Percentiles rank a stretch among this genome's conserved stretches.
phyloP scores from a whole-genome alignment of 2,329 filamentous ascomycete genomes.

The Penicillium sp. region DNA sequence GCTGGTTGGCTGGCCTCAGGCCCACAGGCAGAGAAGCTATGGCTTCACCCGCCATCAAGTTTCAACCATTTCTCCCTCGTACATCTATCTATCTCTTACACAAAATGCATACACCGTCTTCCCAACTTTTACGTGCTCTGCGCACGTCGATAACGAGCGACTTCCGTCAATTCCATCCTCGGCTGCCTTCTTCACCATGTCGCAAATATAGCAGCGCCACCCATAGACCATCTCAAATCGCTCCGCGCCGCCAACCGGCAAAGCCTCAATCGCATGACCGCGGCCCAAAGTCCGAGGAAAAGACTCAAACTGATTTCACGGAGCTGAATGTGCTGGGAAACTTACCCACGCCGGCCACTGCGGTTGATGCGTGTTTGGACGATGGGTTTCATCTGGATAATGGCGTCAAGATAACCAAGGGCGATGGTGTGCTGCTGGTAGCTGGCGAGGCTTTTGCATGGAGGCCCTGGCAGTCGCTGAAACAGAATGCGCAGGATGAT shows the following conservation, averaged over 20 bases:
- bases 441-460: slow-evolving; percentile 85
- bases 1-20: neutral
- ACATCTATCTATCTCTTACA: neutral
- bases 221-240: slow-evolving; percentile 26
- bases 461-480: slow-evolving; percentile 67
- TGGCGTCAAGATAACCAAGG: slow-evolving; percentile 65
- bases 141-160: slow-evolving; percentile 28
- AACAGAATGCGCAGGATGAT: slow-evolving; percentile 24
- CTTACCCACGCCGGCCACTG: slow-evolving; percentile 72
- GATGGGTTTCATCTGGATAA: slow-evolving; percentile 87
- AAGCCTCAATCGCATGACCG: slow-evolving; percentile 51
- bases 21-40: neutral
- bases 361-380: slow-evolving; percentile 74
- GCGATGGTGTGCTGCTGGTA: slow-evolving; percentile 72
- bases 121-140: slow-evolving; percentile 40
- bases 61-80: neutral
- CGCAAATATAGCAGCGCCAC: slow-evolving; percentile 25
- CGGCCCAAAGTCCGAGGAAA: slow-evolving; percentile 57
- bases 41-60: neutral
- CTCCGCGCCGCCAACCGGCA: slow-evolving; percentile 29
- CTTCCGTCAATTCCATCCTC: neutral
- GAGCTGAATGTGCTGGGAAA: slow-evolving; percentile 74
- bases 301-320: slow-evolving; percentile 67
- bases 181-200: slow-evolving; percentile 13
- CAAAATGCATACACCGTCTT: slow-evolving; percentile 37